Conservation (phyloP, 2,329 filamentous ascomycete genomes). For the Dothideomycetidae sp. region DNA sequence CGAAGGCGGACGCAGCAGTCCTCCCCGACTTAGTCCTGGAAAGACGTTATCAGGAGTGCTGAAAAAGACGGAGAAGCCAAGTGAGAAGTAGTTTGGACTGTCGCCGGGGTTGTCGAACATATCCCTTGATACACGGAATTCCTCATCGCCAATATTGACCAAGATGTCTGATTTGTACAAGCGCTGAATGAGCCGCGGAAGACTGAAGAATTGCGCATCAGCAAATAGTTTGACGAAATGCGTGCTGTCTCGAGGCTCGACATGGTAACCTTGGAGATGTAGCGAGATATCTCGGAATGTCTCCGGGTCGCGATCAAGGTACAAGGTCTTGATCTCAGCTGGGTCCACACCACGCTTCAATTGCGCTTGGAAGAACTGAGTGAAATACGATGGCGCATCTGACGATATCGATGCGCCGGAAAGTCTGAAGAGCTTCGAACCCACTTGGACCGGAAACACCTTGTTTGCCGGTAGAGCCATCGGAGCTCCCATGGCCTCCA, state of each 20-base stretch:
- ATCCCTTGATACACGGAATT: constrained; percentile 83
- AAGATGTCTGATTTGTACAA: constrained; percentile 86
- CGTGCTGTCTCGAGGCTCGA: constrained; percentile 63
- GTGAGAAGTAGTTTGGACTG: constrained; percentile 87
- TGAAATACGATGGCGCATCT: constrained; percentile 90
- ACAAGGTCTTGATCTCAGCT: constrained; percentile 58
- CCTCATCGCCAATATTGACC: constrained; percentile 71
- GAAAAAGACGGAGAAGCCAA: constrained; percentile 83
- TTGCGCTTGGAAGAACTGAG: constrained; percentile 81
- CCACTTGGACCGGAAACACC: constrained; percentile 58
- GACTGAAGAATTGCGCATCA: constrained; percentile 85
- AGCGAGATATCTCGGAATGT: constrained; percentile 83
- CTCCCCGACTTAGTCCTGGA: constrained; percentile 65
- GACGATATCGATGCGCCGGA: constrained; percentile 57
- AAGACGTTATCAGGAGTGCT: constrained; percentile 66
- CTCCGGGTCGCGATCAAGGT: constrained; percentile 83
- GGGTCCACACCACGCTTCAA: constrained; percentile 49
- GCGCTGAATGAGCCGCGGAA: constrained; percentile 78
- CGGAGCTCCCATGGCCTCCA: constrained; percentile 8
- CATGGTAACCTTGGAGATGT: constrained; percentile 84
- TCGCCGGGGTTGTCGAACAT: constrained; percentile 76
- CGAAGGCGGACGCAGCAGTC: constrained; percentile 70
- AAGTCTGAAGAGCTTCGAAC: constrained; percentile 52
- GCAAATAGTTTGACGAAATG: constrained; percentile 90
- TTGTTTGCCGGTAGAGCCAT: constrained; percentile 51